Conservation (phyloP, 495 filamentous ascomycete genomes). For the Aspergillus olivimuriae region DNA sequence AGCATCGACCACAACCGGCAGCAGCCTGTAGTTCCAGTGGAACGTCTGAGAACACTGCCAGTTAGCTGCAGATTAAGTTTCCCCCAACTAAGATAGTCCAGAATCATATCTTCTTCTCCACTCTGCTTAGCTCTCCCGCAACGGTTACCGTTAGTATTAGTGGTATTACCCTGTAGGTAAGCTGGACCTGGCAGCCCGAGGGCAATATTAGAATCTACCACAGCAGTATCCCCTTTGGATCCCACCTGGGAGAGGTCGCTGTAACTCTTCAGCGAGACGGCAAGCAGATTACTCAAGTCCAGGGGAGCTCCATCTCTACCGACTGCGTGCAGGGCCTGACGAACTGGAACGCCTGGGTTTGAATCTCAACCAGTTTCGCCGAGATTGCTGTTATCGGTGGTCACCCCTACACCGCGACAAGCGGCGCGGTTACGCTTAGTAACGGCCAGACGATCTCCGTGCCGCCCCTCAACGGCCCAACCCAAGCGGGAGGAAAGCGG, state of each 20-base stretch:
- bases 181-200: conserved; percentile 21
- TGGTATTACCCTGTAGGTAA: conserved; percentile 18
- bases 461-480: too few relatives aligned
- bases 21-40: conserved; percentile 20
- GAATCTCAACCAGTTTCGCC: too few relatives aligned
- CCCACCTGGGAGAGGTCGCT: conserved; percentile 40
- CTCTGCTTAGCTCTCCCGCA: conserved; percentile 12
- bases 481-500: too few relatives aligned
- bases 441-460: too few relatives aligned
- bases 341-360: conserved; percentile 4
- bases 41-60: conserved; percentile 28
- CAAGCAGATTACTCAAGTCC: conserved; percentile 3
- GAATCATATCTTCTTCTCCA: conserved; percentile 29
- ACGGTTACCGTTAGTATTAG: conserved; percentile 46
- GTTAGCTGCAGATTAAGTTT: conserved; percentile 14
- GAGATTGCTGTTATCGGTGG: too few relatives aligned
- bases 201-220: conserved; percentile 42
- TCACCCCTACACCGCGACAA: too few relatives aligned
- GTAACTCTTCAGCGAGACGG: conserved; percentile 37
- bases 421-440: too few relatives aligned
- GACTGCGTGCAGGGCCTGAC: conserved; percentile 26
- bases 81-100: conserved; percentile 10
- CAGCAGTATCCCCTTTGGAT: conserved; percentile 38
- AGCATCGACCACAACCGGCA: conserved; percentile 48
- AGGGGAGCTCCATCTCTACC: not conserved